These are phyloP conservation scores for Mariannaea sp. DNA, from an alignment of 2,329 filamentous ascomycete species.

Conservation along the genomic window DNA sequence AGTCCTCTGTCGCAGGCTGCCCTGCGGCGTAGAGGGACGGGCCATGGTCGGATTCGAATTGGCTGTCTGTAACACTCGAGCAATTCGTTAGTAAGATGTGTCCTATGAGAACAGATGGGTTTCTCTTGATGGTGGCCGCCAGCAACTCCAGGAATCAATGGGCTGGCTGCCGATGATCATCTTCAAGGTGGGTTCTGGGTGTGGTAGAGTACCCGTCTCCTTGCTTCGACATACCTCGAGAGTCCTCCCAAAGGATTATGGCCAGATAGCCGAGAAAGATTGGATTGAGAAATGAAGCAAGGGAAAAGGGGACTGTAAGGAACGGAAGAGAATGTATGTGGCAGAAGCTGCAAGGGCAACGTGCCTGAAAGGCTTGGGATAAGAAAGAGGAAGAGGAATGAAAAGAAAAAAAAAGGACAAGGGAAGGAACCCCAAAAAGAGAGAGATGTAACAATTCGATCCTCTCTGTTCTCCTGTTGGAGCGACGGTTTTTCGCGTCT, in stretches of 20 bases:
- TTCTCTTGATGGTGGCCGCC: background rate
- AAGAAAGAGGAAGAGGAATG: slow-evolving; percentile 7
- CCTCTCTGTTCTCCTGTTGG: slow-evolving; percentile 25
- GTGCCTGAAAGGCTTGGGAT: slow-evolving; percentile 23
- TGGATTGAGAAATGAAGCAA: slow-evolving; percentile 20
- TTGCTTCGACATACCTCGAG: slow-evolving; percentile 33
- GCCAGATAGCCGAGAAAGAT: slow-evolving; percentile 17
- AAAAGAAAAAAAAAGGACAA: slow-evolving; percentile 13
- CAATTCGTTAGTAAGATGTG: slow-evolving; percentile 24
- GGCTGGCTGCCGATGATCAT: slow-evolving; percentile 1
- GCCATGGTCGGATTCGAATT: slow-evolving; percentile 47
- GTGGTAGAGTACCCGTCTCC: no score
- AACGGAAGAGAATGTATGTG: slow-evolving; percentile 31
- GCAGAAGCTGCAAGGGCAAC: slow-evolving; percentile 26
- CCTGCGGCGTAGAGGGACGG: slow-evolving; percentile 57
- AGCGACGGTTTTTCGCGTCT: slow-evolving; percentile 30
- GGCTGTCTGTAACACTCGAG: slow-evolving; percentile 20
- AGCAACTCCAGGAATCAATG: slow-evolving; percentile 2
- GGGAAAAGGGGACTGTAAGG: slow-evolving; percentile 25
- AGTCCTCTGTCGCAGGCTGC: slow-evolving; percentile 64
- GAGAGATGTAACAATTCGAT: slow-evolving; percentile 22
- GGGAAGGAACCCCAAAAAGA: slow-evolving; percentile 22
- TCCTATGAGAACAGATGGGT: background rate
- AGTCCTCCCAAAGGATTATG: slow-evolving; percentile 19
- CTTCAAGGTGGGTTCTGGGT: slow-evolving; percentile 7